Evolutionary conservation across 257 asterid species (phyloP).

Genomic region (Nemophila menziesii): DNA sequence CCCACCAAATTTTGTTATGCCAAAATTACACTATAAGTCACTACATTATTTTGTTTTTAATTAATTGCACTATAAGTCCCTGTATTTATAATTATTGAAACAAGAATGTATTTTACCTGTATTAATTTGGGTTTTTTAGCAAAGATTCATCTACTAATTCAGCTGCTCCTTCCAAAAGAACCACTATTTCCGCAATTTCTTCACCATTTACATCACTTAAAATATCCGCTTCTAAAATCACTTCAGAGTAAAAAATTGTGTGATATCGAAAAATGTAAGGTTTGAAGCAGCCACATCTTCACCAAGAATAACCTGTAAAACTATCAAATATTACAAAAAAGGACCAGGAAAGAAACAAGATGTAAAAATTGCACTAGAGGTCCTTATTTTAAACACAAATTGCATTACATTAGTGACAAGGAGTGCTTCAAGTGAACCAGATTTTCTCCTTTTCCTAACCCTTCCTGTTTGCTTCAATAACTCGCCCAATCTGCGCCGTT

Average conservation of each 20-base stretch:
- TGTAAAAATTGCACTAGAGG: no score
- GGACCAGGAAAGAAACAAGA: no score
- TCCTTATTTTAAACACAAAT: no score
- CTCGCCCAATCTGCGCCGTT: conserved; percentile 50
- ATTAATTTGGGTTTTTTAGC: conserved; percentile 80
- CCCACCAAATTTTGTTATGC: no score
- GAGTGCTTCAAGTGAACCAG: conserved; percentile 57
- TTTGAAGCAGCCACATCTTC: conserved; percentile 98
- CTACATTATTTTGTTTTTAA: no score
- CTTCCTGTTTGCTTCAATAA: conserved; percentile 62
- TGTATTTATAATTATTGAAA: no score
- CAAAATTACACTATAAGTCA: no score
- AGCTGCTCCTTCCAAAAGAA: conserved; percentile 92
- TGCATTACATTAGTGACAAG: conserved; percentile 43
- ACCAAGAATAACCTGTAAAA: conserved; percentile 75
- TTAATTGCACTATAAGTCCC: no score
- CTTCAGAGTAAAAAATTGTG: no score
- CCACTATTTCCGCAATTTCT: conserved; percentile 88
- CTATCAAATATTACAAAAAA: conserved; percentile 6
- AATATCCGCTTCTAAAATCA: conserved; percentile 55
- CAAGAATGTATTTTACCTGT: no score
- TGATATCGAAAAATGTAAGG: conserved; percentile 92
- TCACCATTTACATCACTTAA: conserved; percentile 53
- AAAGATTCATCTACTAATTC: conserved; percentile 84
- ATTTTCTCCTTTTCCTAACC: conserved; percentile 47